These are phyloP conservation scores for Heliosperma pusillum DNA, from an alignment of 148 eudicot genomes.

Conservation along the genomic window DNA sequence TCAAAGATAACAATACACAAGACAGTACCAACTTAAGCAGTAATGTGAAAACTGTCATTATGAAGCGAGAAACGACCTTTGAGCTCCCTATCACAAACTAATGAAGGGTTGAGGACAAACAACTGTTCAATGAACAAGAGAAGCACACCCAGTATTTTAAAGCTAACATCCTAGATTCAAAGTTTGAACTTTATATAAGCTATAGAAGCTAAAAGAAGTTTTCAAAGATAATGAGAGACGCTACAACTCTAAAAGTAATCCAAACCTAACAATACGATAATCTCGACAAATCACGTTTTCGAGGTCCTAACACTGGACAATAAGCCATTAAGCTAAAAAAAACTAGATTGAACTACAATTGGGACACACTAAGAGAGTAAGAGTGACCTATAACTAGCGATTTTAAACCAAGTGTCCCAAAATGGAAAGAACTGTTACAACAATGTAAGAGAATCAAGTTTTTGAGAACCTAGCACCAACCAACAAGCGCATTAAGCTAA, in stretches of 20 bases:
- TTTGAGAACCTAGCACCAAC: background rate
- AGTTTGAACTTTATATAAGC: background rate
- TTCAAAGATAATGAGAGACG: background rate
- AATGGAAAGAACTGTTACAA: background rate
- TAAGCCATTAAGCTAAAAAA: too few relatives aligned
- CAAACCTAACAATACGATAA: background rate
- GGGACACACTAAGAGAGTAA: too few relatives aligned
- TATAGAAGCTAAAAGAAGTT: background rate
- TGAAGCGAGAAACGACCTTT: constrained; percentile 2
- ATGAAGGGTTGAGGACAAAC: background rate
- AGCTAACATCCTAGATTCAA: background rate
- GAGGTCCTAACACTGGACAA: too few relatives aligned
- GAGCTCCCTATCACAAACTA: constrained; percentile 3
- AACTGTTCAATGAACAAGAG: background rate
- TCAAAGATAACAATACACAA: too few relatives aligned
- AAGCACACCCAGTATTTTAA: background rate
- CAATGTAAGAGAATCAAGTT: background rate
- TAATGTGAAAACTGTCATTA: background rate
- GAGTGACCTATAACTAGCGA: too few relatives aligned
- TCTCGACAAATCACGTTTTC: too few relatives aligned
- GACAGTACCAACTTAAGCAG: too few relatives aligned
- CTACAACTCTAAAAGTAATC: background rate
- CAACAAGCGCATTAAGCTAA: background rate
- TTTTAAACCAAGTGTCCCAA: too few relatives aligned
- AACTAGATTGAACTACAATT: too few relatives aligned